Evolutionary conservation across 75 land plant genomes (phyloP), one percentile per base, ranked within the genome.

Genomic region (Larix kaempferi): DNA sequence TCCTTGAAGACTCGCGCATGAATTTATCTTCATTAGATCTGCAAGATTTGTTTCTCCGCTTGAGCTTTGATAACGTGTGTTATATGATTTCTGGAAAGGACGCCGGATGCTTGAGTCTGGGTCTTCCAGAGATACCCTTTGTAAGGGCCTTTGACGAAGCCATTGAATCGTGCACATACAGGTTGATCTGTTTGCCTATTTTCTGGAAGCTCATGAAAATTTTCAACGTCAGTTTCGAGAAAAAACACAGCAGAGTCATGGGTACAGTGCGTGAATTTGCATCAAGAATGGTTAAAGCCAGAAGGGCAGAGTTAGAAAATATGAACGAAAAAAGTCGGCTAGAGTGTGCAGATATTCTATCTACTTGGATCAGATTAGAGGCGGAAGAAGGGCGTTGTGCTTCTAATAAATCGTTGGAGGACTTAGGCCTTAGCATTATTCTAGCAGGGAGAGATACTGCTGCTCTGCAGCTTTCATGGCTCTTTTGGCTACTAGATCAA

Each of bases 401-500:
- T 84, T 83, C 91, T 13, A 89, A 92, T 57, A 87, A 85, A 78
- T 89, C 87, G 65, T 61, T 95, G 80, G 64, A 89, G 76, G 98
- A 92, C 59, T 82, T 92, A 26, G 88, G 94, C 58, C 85, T 94
- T 14, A 94, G 90, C 65, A 90, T 95, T 77, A 89, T 95, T 35
- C 81, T 95, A 11, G 95, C 98, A 3, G 98, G 98, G 35, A 79
- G 91, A 75, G 98, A 93, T 83, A 95, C 98, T 4, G 83, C 95
- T 2, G 91, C 97, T 13, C 88, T 93, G 41, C 91, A 93, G 25
- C 74, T 93, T 26, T 86, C 90, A 27, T 93, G 93, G 96, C 86
- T 93, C 76, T 91, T 93, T 80, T 91, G 88, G 85, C 80, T 93
- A 84, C 79, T 93, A 58, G 75, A 83, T 4, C 35, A 35, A 65